Base-by-base conservation (phyloP, 176 grass and related monocot genomes). In the Alloteropsis semialata region DNA sequence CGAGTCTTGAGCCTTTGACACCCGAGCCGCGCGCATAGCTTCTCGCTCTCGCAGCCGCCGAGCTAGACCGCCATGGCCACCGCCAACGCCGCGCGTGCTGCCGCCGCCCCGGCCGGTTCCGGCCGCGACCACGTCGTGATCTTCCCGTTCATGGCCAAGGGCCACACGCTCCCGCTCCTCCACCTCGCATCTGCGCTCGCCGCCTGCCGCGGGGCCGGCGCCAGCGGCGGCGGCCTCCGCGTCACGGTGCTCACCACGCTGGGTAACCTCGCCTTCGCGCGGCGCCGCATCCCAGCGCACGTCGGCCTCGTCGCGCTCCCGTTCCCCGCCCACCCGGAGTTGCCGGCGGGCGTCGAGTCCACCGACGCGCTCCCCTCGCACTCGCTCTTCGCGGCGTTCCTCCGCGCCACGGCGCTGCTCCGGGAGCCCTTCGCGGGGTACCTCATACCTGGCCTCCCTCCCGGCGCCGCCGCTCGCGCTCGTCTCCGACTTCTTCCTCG, bases 91-190 rank as follows among this genome's bases (percentile, higher is more conserved):
- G 68, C 42, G 42, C 68, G 14, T 29, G 24, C 68, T 29, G 24
- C 68, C 2, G 67, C 67, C 68, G 43, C 67, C 67, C 41, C 67
- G n/a, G 39, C 39, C 38, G 11, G 37, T 45, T 16, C 76, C 6
- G 70, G 71, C n/a, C 84, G 74, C 76, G 82, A 89, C 39, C 89
- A 84, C 78, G 16, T 97, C 14, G 38, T 97, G n/a, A 32, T 97
- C 64, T 88, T 97, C 57, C 94, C 94, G 43, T 88, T 97, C 89
- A 93, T 94, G 91, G 89, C 94, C 42, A 93, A 97, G 65, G 85
- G 91, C 55, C 94, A 97, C 84, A 87, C 75, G n/a, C 74, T 93
- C 74, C 94, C 91, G 5, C 78, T 93, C 32, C 64, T 97, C 30
- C 79, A 94, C 81, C 80, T 97, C 50, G 78, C 89, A 65, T 69